Percentiles rank a stretch among this genome's conserved stretches.
Evolutionary conservation across 202 grass and related monocot species (phyloP).

Genomic region (Panicum hallii): DNA sequence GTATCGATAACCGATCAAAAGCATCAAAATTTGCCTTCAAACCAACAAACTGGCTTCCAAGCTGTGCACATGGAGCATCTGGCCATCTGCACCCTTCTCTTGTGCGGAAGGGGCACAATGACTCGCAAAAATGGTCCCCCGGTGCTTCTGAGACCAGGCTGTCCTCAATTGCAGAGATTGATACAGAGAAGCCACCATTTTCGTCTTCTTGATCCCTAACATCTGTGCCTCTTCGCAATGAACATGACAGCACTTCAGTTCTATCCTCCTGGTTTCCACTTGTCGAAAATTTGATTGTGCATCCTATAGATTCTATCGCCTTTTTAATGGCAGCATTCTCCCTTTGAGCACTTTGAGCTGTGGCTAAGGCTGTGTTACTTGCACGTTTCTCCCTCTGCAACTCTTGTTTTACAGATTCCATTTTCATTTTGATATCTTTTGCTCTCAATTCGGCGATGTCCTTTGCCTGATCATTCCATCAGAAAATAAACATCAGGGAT

Average conservation of each 20-base stretch:
- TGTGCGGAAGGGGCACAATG: conserved; percentile 75
- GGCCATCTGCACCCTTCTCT: conserved; percentile 96
- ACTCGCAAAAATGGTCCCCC: conserved; percentile 65
- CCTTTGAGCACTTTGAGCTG: conserved; percentile 61
- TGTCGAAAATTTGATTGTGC: conserved; percentile 68
- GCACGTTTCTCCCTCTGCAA: conserved; percentile 68
- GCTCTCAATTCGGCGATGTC: conserved; percentile 65
- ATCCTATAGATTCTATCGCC: conserved; percentile 86
- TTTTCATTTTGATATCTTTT: conserved; percentile 66
- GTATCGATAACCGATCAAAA: conserved; percentile 80
- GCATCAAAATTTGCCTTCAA: conserved; percentile 97
- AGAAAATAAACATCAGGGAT: conserved; percentile 29
- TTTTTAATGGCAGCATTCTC: conserved; percentile 79
- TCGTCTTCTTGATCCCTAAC: conserved; percentile 49
- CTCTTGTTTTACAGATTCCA: conserved; percentile 62
- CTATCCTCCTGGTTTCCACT: conserved; percentile 45
- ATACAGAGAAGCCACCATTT: conserved; percentile 64
- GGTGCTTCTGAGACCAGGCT: conserved; percentile 55
- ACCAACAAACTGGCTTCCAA: conserved; percentile 92
- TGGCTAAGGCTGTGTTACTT: conserved; percentile 60
- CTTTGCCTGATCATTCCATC: conserved; percentile 62
- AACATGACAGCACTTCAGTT: conserved; percentile 54
- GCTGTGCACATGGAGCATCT: conserved; percentile 77
- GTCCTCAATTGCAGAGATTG: conserved; percentile 87
- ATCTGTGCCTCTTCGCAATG: conserved; percentile 48